phyloP scores from a whole-genome alignment of 305 asterid genomes.

The Solanum hybrid region DNA sequence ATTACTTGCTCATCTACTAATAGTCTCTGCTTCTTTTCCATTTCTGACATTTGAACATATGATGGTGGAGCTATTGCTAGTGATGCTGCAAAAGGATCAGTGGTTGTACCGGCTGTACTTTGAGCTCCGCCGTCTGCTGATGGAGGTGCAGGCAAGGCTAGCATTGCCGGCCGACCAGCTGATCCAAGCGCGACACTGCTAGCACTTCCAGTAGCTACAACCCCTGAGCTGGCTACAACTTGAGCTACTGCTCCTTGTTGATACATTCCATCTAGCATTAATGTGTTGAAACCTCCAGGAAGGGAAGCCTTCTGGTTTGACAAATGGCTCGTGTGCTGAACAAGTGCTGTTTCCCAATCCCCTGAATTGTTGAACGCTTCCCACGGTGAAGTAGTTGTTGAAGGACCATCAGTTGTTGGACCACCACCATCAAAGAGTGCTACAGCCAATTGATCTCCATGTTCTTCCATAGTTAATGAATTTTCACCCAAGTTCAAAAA shows the following conservation, averaged over 20 bases:
- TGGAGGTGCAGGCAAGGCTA: conserved; percentile 15
- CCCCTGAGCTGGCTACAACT: background rate
- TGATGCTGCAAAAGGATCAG: conserved; percentile 79
- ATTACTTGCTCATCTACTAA: conserved; percentile 62
- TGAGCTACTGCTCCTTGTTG: conserved; percentile 6
- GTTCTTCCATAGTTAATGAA: background rate
- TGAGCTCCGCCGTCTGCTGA: background rate
- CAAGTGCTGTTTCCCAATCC: conserved; percentile 14
- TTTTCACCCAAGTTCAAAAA: conserved; percentile 12
- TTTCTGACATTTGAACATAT: conserved; percentile 84
- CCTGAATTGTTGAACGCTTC: conserved; percentile 7
- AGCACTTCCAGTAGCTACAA: conserved; percentile 4
- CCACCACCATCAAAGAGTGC: conserved; percentile 6
- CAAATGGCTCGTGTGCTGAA: conserved; percentile 12
- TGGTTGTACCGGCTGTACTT: background rate
- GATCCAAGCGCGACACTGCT: conserved; percentile 12
- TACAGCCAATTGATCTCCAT: background rate
- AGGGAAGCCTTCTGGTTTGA: conserved; percentile 7
- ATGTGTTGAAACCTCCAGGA: conserved; percentile 11
- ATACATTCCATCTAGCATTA: conserved; percentile 17
- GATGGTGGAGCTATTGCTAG: conserved; percentile 63
- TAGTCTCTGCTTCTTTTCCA: conserved; percentile 76
- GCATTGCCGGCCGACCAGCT: background rate
- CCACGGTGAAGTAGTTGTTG: conserved; percentile 4
- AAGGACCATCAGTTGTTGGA: background rate